A percentile compares a stretch with the other conserved stretches of the same genome.
These are phyloP conservation scores for Phaffia tasmanica DNA, from an alignment of 768 basidiomycete genomes.

Conservation along the genomic window DNA sequence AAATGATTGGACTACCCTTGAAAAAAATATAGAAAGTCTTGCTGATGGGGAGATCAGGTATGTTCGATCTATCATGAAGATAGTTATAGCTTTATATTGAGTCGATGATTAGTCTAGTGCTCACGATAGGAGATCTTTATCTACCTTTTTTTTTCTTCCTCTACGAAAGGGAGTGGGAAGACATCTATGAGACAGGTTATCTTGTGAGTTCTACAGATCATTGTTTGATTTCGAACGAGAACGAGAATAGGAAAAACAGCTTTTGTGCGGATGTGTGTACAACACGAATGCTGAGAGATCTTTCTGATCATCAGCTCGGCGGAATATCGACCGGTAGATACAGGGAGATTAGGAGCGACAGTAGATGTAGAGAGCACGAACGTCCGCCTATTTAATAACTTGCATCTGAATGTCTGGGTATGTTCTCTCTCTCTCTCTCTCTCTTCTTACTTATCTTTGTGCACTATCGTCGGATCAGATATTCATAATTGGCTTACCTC, in stretches of 20 bases:
- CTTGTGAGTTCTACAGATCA: slow-evolving; percentile 55
- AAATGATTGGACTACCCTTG: background rate
- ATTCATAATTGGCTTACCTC: background rate
- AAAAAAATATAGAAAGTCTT: slow-evolving; percentile 46
- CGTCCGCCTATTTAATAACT: slow-evolving; percentile 89
- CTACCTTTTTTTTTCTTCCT: background rate
- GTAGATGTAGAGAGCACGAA: slow-evolving; percentile 98
- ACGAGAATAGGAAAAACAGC: background rate
- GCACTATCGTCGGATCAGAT: background rate
- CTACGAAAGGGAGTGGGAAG: slow-evolving; percentile 42
- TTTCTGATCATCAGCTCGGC: slow-evolving; percentile 33
- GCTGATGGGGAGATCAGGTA: slow-evolving; percentile 89
- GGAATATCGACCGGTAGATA: slow-evolving; percentile 85
- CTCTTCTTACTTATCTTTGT: background rate
- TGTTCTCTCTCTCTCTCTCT: slow-evolving; percentile 27
- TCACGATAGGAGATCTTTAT: slow-evolving; percentile 7
- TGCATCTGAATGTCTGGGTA: slow-evolving; percentile 50
- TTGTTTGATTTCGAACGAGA: background rate
- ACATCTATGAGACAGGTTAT: slow-evolving; percentile 99
- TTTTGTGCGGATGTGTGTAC: background rate
- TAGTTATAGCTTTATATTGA: background rate
- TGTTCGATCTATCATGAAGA: background rate
- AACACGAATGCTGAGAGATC: slow-evolving; percentile 3
- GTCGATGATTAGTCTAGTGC: background rate
- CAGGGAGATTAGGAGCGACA: slow-evolving; percentile 82